These are phyloP conservation scores for Botryotinia globosa DNA, from an alignment of 2,329 filamentous ascomycete species.

Conservation along the genomic window DNA sequence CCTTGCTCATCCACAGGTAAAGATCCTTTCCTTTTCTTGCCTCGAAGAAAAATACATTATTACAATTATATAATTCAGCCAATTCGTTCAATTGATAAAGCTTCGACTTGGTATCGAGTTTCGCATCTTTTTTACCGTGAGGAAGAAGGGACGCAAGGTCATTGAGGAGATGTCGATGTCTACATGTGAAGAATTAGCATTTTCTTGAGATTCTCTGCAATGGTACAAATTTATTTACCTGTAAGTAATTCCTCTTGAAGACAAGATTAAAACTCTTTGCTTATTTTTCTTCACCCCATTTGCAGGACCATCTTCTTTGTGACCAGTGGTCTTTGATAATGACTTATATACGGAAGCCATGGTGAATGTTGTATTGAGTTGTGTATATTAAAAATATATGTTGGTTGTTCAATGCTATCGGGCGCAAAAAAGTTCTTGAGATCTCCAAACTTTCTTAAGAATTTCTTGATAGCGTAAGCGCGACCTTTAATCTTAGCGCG, in stretches of 20 bases:
- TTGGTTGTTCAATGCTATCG: slow-evolving; percentile 13
- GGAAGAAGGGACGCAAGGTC: slow-evolving; percentile 87
- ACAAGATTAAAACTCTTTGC: slow-evolving; percentile 82
- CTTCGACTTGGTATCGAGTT: slow-evolving; percentile 94
- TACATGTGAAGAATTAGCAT: slow-evolving; percentile 41
- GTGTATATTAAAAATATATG: background rate
- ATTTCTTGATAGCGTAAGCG: slow-evolving; percentile 26
- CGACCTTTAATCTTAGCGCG: slow-evolving; percentile 31
- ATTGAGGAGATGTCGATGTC: slow-evolving; percentile 89
- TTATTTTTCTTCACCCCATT: slow-evolving; percentile 60
- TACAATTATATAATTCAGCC: slow-evolving; percentile 81
- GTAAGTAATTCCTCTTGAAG: slow-evolving; percentile 88
- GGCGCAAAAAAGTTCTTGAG: slow-evolving; percentile 30
- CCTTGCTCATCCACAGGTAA: slow-evolving; percentile 89
- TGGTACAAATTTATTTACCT: slow-evolving; percentile 49
- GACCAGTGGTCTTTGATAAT: slow-evolving; percentile 58
- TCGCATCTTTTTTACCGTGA: slow-evolving; percentile 90
- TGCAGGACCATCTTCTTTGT: slow-evolving; percentile 48
- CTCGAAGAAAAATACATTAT: slow-evolving; percentile 93
- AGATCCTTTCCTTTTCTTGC: slow-evolving; percentile 91
- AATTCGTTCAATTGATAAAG: slow-evolving; percentile 75
- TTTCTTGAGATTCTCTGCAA: slow-evolving; percentile 15
- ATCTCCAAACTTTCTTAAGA: slow-evolving; percentile 25
- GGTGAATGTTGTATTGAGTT: slow-evolving; percentile 26
- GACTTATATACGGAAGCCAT: slow-evolving; percentile 78